Base-by-base conservation (phyloP, 352 stramenopile species). In the Pythium pyrilobum region DNA sequence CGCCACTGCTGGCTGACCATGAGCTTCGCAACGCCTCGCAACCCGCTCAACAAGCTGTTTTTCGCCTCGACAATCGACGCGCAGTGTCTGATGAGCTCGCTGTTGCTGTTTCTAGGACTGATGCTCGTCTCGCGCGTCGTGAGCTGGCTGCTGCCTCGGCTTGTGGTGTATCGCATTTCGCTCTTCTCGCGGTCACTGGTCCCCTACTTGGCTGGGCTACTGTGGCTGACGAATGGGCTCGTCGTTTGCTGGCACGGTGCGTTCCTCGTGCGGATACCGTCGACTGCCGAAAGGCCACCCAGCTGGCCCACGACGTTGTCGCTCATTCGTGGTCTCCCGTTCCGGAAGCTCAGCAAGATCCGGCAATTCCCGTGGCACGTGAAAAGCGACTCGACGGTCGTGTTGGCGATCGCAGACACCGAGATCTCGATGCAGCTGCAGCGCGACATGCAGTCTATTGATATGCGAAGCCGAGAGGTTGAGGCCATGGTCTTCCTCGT, bases 401-500 rank as follows among this genome's bases (percentile, higher is more conserved):
- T 24, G 21, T 18, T 41, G 18, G 32, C 18, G 11, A 52, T 52
- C 44, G 21, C 32, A 9, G 44, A 52, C 29, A 41, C 32, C n/a
- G 28, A 50, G 21, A 5, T 27, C 9, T 48, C 50, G 13, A 2
- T 28, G 2, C 40, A 49, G n/a, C 49, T 56, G n/a, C 49, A 56
- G 38, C 34, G 18, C 8, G 39, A 56, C 28, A 49, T 56, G 37
- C 38, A 56, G 4, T 49, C 15, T 25, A 33, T 56, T 25, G 39
- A 10, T 11, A 10, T 27, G 16, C 48, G 46, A 20, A 53, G 48
- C 16, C 37, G 24, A 2, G 48, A 56, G 18, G 49, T 49, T 6
- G 6, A 21, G 32, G 33, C 45, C 32, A 52, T 52, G 29, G 45
- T 58, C 20, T 58, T 44, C 23, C 34, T 59, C 34, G 24, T 59